These are phyloP conservation scores for Colletotrichum sp. DNA, from an alignment of 2,329 filamentous ascomycete species.

Conservation along the genomic window DNA sequence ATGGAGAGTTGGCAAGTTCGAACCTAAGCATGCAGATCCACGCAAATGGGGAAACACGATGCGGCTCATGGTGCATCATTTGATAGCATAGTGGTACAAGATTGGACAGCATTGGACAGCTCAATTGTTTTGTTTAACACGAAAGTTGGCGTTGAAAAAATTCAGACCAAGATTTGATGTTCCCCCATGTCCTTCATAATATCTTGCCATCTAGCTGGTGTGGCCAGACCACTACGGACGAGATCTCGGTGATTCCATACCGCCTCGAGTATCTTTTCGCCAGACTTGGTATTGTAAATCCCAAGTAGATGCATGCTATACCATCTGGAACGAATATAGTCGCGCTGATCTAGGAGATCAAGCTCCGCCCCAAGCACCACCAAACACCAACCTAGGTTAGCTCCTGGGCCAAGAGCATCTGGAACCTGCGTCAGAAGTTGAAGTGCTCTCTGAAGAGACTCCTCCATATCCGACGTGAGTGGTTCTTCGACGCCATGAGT, in stretches of 20 bases:
- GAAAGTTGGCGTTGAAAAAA: not conserved
- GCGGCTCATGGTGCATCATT: not conserved
- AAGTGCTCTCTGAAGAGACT: not conserved
- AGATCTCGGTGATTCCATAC: not conserved
- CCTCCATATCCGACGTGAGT: not conserved
- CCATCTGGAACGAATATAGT: not conserved
- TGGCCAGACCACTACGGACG: not conserved
- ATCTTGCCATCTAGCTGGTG: slow-evolving; percentile 3
- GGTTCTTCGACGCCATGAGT: not conserved
- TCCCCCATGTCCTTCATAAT: slow-evolving; percentile 8
- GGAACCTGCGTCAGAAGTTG: not conserved
- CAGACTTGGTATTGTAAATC: not conserved
- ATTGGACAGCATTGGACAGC: not conserved
- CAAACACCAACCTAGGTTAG: slow-evolving; percentile 9
- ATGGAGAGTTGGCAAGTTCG: not conserved
- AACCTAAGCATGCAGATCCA: not conserved
- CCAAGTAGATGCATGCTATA: not conserved
- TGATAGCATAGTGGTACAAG: not conserved
- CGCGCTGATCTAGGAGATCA: not conserved
- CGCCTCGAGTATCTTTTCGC: slow-evolving; percentile 2
- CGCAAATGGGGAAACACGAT: not conserved
- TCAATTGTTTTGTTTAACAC: not conserved
- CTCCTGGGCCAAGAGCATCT: slow-evolving; percentile 1
- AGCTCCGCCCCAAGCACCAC: slow-evolving; percentile 7
- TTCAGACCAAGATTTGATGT: not conserved